Evolutionary conservation across 1,284 basidiomycete species (phyloP).

Genomic region (Coniophora puteana): DNA sequence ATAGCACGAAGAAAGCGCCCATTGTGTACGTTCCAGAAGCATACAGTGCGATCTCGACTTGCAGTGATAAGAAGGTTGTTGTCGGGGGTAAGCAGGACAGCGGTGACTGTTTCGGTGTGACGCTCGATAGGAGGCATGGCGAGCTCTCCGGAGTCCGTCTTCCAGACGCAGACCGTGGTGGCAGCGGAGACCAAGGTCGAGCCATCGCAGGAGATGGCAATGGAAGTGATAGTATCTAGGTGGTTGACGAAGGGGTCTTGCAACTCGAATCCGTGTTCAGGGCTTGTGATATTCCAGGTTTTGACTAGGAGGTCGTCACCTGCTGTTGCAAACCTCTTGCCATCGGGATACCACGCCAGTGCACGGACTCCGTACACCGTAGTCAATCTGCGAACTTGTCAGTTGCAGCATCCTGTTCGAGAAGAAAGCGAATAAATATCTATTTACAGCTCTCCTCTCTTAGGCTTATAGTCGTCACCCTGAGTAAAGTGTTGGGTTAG

Average conservation of each 20-base stretch:
- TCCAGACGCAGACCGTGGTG: background rate
- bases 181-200: background rate
- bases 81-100: slow-evolving; percentile 6
- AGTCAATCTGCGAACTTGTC: no score
- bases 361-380: slow-evolving; percentile 1
- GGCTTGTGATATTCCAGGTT: slow-evolving; percentile 12
- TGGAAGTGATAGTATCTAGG: background rate
- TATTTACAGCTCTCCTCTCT: no score
- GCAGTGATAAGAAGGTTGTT: background rate
- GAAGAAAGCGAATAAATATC: no score
- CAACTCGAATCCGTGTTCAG: slow-evolving; percentile 4
- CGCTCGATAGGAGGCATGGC: background rate
- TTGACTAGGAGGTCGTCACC: slow-evolving; percentile 6
- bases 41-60: background rate
- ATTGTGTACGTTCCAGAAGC: background rate
- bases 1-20: no score
- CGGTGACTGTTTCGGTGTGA: background rate
- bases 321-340: background rate
- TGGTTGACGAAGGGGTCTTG: background rate
- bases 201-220: background rate
- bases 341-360: slow-evolving; percentile 2
- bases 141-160: background rate
- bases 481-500: no score
- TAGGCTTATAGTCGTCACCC: no score
- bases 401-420: no score